Evolutionary conservation across 768 basidiomycete species (phyloP).

Genomic region (Boletus vinaceobasis): DNA sequence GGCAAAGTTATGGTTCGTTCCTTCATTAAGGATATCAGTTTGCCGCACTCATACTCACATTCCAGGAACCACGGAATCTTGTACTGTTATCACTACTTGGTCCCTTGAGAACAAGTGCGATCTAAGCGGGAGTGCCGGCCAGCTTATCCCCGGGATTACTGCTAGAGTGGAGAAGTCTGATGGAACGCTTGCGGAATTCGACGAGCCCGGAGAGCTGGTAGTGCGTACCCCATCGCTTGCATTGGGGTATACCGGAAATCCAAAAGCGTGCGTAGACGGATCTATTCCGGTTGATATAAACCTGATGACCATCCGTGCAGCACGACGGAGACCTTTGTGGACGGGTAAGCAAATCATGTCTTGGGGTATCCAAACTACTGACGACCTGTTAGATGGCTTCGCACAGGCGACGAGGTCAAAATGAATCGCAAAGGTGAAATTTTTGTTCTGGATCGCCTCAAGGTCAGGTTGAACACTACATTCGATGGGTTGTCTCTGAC

Average conservation of each 20-base stretch:
- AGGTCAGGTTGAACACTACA: conserved; percentile 38
- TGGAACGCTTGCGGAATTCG: conserved; percentile 51
- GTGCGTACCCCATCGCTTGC: conserved; percentile 60
- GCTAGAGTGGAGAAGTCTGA: conserved; percentile 58
- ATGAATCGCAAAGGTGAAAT: conserved; percentile 60
- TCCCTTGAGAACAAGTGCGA: conserved; percentile 43
- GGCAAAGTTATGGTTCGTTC: conserved; percentile 58
- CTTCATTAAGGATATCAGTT: neutral
- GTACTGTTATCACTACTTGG: conserved; percentile 48
- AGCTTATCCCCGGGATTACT: conserved; percentile 52
- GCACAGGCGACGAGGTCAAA: conserved; percentile 68
- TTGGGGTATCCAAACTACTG: neutral
- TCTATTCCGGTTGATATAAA: neutral
- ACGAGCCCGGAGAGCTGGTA: conserved; percentile 61
- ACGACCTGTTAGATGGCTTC: conserved; percentile 50
- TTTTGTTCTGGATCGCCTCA: conserved; percentile 70
- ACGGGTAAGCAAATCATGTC: conserved; percentile 32
- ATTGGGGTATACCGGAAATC: conserved; percentile 55
- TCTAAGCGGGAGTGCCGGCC: conserved; percentile 54
- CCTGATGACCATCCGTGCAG: conserved; percentile 32
- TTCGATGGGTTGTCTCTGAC: neutral
- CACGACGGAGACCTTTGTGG: conserved; percentile 59
- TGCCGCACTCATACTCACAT: neutral
- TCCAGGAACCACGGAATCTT: conserved; percentile 63
- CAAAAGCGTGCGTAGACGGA: conserved; percentile 48